phyloP scores from a whole-genome alignment of 805 yeast species.

The Alloascoidea hylecoeti region DNA sequence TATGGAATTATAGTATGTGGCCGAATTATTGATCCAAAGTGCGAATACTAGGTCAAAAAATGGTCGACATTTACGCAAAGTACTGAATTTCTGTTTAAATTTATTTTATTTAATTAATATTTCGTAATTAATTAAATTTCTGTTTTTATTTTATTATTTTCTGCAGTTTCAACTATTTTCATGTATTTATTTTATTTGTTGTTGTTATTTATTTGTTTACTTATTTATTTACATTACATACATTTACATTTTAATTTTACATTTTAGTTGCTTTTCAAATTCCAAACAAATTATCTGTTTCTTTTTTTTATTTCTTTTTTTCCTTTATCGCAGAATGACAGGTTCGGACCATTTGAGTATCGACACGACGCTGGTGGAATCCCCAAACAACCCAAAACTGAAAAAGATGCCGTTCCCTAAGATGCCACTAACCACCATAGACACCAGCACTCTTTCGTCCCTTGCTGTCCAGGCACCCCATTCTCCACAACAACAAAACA shows the following conservation, averaged over 20 bases:
- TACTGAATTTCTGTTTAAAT: slow-evolving; percentile 2
- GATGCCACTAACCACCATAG: slow-evolving; percentile 5
- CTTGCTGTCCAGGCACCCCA: background rate
- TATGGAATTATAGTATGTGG: no score
- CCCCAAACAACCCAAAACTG: background rate
- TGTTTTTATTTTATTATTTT: slow-evolving; percentile 2
- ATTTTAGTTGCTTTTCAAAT: slow-evolving; percentile 2
- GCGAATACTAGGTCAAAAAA: no score
- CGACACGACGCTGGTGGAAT: slow-evolving; percentile 2
- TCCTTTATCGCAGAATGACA: no score
- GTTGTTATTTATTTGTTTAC: slow-evolving; percentile 5
- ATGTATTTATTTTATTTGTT: background rate
- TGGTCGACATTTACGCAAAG: no score
- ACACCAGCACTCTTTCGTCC: background rate
- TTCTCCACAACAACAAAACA: background rate
- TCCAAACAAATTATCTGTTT: background rate
- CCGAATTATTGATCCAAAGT: no score
- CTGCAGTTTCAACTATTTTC: background rate
- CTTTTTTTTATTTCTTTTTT: background rate
- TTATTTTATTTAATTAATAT: background rate
- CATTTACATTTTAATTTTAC: background rate
- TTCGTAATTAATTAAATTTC: background rate
- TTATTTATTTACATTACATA: slow-evolving; percentile 3
- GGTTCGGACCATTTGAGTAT: slow-evolving; percentile 1
- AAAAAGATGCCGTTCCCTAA: slow-evolving; percentile 8